Percentiles rank a stretch among this genome's conserved stretches.
These are phyloP conservation scores for Lentinula novae-zelandiae DNA, from an alignment of 1,284 basidiomycete species.

Conservation along the genomic window DNA sequence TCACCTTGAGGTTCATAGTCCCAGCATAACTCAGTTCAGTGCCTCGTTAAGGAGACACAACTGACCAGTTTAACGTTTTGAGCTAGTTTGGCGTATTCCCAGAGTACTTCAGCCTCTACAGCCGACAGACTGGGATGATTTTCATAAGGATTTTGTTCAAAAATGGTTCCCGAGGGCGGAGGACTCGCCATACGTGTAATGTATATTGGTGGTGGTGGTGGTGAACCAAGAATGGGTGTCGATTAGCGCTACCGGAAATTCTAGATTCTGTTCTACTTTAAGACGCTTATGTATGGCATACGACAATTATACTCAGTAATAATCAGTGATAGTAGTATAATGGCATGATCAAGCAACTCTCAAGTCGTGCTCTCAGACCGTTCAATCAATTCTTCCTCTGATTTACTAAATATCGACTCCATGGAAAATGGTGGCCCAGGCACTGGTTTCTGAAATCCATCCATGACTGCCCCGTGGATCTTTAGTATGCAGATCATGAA, in stretches of 20 bases:
- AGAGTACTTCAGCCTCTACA: conserved; percentile 68
- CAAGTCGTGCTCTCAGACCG: too few species aligned
- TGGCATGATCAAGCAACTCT: too few species aligned
- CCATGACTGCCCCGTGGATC: background rate
- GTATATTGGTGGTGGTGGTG: background rate
- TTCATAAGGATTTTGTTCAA: conserved; percentile 63
- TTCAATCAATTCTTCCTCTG: background rate
- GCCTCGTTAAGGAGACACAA: background rate
- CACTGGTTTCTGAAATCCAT: background rate
- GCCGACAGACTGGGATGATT: conserved; percentile 58
- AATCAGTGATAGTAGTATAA: too few species aligned
- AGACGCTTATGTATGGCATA: too few species aligned
- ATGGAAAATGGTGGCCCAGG: conserved; percentile 4
- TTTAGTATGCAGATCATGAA: background rate
- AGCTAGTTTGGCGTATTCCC: conserved; percentile 77
- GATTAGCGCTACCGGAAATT: too few species aligned
- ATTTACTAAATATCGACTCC: conserved; percentile 5
- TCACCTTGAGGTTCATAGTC: conserved; percentile 37
- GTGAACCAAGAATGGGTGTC: background rate
- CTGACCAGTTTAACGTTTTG: conserved; percentile 68
- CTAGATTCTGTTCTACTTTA: too few species aligned
- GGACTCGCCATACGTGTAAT: conserved; percentile 10
- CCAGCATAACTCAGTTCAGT: background rate
- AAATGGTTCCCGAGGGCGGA: conserved; percentile 28
- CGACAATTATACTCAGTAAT: too few species aligned